A percentile compares a stretch with the other conserved stretches of the same genome.
Conservation (phyloP, 2,329 filamentous ascomycete species). For the Verticillium isaacii region DNA sequence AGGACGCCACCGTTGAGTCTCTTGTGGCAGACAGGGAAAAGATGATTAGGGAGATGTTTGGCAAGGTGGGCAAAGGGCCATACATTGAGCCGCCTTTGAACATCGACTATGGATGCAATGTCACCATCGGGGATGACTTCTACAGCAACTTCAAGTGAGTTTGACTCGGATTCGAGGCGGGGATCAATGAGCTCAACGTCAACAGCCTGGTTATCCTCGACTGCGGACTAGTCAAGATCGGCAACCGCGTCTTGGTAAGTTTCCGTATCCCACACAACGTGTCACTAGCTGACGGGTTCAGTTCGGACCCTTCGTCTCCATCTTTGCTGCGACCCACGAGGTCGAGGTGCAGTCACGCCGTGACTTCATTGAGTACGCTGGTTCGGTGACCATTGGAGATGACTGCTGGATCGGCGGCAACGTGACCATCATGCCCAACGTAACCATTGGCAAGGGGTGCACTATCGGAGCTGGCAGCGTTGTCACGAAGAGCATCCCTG, state of each 20-base stretch:
- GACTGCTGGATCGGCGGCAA: constrained; percentile 53
- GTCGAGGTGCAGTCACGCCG: constrained; percentile 50
- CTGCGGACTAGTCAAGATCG: constrained; percentile 66
- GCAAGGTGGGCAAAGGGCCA: constrained; percentile 42
- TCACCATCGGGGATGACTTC: constrained; percentile 56
- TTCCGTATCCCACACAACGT: constrained; percentile 65
- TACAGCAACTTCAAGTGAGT: constrained; percentile 54
- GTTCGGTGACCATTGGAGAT: constrained; percentile 41
- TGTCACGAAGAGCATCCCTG: constrained; percentile 44
- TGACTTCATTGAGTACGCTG: constrained; percentile 41
- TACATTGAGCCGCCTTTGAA: constrained; percentile 58
- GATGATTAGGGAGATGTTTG: constrained; percentile 45
- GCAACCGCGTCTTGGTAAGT: constrained; percentile 58
- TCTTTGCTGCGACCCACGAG: constrained; percentile 70
- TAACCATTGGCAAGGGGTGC: constrained; percentile 46
- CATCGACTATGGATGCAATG: constrained; percentile 64
- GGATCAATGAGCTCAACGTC: background rate
- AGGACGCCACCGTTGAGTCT: constrained; percentile 35
- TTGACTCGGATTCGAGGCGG: no score
- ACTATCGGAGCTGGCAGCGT: constrained; percentile 46
- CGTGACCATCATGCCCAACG: constrained; percentile 44
- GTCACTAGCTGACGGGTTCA: constrained; percentile 65
- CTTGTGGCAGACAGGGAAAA: constrained; percentile 33
- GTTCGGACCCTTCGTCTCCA: constrained; percentile 61
- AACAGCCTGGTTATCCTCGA: constrained; percentile 61